Evolutionary conservation across 176 grass and related monocot species (phyloP).

Genomic region (Aegilops bicornis): DNA sequence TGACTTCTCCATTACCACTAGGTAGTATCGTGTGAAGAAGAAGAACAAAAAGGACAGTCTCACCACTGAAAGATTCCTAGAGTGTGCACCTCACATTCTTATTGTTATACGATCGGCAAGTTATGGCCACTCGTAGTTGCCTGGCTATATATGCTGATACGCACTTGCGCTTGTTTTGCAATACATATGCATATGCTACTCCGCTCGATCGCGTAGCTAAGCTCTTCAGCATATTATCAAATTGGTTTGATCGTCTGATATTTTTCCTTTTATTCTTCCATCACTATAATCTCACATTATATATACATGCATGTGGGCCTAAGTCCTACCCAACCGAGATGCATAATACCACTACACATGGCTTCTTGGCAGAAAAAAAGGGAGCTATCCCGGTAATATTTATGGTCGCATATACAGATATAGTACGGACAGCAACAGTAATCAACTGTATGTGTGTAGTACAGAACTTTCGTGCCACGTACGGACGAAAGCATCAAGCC

Average conservation of each 20-base stretch:
- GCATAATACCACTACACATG: not conserved
- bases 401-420: not conserved
- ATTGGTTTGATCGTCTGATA: not conserved
- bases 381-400: not conserved
- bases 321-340: not conserved
- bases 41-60: slow-evolving; percentile 4
- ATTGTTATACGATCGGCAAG: not conserved
- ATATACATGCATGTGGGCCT: not conserved
- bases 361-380: not conserved
- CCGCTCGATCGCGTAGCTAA: not conserved
- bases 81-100: slow-evolving; percentile 22
- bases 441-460: no score
- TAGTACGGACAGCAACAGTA: no score
- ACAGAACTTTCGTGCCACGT: not conserved
- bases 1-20: not conserved
- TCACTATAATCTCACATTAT: not conserved
- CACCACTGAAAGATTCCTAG: slow-evolving; percentile 33
- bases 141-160: slow-evolving; percentile 18
- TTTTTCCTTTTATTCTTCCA: not conserved
- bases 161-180: slow-evolving; percentile 25
- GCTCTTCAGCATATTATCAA: not conserved
- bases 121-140: slow-evolving; percentile 29
- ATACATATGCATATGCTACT: not conserved
- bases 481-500: not conserved
- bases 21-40: not conserved